Conservation (phyloP, 2,329 filamentous ascomycete genomes). For the Mariannaea sp. region DNA sequence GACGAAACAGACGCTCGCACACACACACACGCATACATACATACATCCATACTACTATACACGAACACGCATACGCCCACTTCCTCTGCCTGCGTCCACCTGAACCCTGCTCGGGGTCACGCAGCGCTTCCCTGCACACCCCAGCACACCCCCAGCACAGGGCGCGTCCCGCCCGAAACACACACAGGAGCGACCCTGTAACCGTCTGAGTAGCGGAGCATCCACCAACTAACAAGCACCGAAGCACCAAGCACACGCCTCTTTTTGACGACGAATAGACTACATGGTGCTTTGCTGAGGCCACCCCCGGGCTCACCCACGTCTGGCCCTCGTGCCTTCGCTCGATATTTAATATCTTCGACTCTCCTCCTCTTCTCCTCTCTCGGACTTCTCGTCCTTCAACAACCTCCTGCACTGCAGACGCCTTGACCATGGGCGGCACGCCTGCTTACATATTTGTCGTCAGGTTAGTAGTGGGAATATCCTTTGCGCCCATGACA, state of each 20-base stretch:
- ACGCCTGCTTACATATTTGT: constrained; percentile 52
- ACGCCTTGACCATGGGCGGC: constrained; percentile 44
- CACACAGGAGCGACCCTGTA: constrained; percentile 7
- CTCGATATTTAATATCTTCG: constrained; percentile 12
- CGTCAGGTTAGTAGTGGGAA: constrained; percentile 45
- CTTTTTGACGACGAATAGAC: not conserved
- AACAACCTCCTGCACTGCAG: constrained; percentile 4
- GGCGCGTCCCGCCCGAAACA: constrained; percentile 16
- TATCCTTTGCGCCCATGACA: constrained; percentile 31
- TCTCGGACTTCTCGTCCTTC: constrained; percentile 1
- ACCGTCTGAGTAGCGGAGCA: constrained; percentile 17
- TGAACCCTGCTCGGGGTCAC: constrained; percentile 2
- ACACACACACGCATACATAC: no score
- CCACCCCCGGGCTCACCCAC: constrained; percentile 12
- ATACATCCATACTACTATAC: no score
- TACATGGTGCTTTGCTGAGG: constrained; percentile 7
- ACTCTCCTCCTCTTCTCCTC: constrained; percentile 12
- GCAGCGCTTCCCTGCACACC: constrained; percentile 9
- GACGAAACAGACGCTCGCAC: no score
- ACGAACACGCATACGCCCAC: not conserved
- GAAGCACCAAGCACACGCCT: constrained; percentile 13
- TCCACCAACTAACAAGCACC: constrained; percentile 1
- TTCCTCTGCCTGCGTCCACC: not conserved
- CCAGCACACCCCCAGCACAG: not conserved
- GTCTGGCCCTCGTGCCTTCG: not conserved